Base-by-base conservation (phyloP, 345 rosid genomes). In the Populus pruinosa region DNA sequence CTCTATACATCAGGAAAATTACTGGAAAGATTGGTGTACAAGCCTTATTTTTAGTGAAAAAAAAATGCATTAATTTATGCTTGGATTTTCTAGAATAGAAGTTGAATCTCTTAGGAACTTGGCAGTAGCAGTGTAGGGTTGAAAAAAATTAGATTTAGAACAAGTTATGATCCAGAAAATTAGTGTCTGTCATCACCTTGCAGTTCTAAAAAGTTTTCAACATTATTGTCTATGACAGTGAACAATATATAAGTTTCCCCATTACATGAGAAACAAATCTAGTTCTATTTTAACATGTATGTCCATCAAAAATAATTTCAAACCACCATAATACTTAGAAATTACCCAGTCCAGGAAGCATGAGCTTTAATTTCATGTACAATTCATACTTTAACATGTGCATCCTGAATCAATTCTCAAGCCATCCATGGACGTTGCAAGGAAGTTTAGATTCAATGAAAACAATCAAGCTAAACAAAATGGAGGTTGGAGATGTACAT, bases 401-500 rank as follows among this genome's bases (percentile, higher is more conserved):
- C 35, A 78, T 66, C 13, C 29, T 13, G 0, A 33, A 56, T 55
- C 4, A 25, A 59, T 29, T 50, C 61, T 41, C 49, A 79, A 67
- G 72, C 25, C 21, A 73, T 31, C 53, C 35, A 49, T 2, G 31
- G 25, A 75, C 76, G 25, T 41, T 11, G 12, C 55, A 14, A 20
- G 79, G 7, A 71, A 70, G 43, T 65, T 53, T 33, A 72, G 35
- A 66, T 20, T 43, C 41, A 50, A 72, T 35, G 20, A 81, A 76
- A 78, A 72, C 20, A n/a, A 61, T 67, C 38, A 70, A 80, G 64
- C 59, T 59, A 79, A 43, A 68, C 13, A 50, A 8, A 70, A 72
- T 31, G 64, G 49, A 31, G 43, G 20, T 49, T 78, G 38, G 72
- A 65, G 61, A 72, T 20, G 78, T 90, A 95, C 99, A 95, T 87